Conservation (phyloP, 257 asterid genomes). For the Catharanthus roseus region DNA sequence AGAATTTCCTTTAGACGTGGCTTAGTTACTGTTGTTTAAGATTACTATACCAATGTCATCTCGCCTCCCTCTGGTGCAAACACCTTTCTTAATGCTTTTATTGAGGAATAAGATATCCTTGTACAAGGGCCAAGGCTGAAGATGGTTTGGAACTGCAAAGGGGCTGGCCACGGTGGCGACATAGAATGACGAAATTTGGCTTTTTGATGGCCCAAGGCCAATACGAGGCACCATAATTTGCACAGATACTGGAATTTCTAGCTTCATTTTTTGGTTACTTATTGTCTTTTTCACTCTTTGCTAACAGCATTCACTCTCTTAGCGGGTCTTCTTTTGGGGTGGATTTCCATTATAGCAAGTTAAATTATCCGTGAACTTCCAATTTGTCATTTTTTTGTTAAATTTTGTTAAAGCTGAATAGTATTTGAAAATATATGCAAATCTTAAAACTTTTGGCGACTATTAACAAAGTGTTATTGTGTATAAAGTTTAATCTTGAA, state of each 20-base stretch:
- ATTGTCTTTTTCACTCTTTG: neutral
- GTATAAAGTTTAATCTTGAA: no score
- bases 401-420: no score
- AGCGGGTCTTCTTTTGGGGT: neutral
- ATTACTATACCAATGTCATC: neutral
- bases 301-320: neutral
- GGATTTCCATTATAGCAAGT: neutral
- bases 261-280: neutral
- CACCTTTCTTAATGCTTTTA: neutral
- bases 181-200: neutral
- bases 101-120: neutral
- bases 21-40: neutral
- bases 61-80: neutral
- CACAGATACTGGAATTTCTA: neutral
- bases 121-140: neutral
- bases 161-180: neutral
- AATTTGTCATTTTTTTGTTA: no score
- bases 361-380: neutral
- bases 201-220: neutral
- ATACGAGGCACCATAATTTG: neutral
- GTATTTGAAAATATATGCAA: no score
- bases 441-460: no score
- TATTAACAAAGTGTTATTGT: no score
- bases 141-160: neutral
- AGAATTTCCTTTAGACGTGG: neutral